phyloP scores from a whole-genome alignment of 805 yeast species.

The Saccharomycopsis schoenii region DNA sequence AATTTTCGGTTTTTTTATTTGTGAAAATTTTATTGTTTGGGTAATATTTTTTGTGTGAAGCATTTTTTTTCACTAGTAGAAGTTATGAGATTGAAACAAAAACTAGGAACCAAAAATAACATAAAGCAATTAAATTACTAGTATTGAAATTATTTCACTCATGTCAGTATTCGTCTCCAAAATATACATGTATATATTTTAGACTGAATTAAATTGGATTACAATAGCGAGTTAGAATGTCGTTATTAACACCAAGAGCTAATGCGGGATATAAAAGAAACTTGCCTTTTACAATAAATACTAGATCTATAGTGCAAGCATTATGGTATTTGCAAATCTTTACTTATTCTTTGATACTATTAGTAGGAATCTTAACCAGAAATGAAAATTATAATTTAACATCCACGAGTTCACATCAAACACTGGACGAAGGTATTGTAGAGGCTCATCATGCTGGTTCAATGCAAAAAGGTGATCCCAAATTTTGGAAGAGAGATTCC shows the following conservation, averaged over 20 bases:
- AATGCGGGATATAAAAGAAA: neutral
- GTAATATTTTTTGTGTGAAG: too few relatives aligned
- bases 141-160: too few relatives aligned
- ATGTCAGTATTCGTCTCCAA: neutral
- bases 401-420: neutral
- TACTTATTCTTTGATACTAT: constrained; percentile 3
- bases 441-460: neutral
- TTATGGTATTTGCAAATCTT: constrained; percentile 1
- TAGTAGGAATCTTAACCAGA: neutral
- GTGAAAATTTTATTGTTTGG: too few relatives aligned
- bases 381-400: constrained; percentile 8
- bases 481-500: neutral
- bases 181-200: neutral
- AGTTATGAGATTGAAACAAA: too few relatives aligned
- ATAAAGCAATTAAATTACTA: too few relatives aligned
- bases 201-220: neutral
- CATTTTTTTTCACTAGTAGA: too few relatives aligned
- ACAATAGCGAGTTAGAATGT: neutral
- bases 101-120: neutral
- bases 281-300: constrained; percentile 3
- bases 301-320: constrained; percentile 1
- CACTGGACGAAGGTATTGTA: neutral
- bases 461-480: neutral
- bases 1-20: neutral
- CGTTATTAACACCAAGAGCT: constrained; percentile 4